phyloP scores from a whole-genome alignment of 2,329 filamentous ascomycete genomes.

The Diplodia scrobiculata region DNA sequence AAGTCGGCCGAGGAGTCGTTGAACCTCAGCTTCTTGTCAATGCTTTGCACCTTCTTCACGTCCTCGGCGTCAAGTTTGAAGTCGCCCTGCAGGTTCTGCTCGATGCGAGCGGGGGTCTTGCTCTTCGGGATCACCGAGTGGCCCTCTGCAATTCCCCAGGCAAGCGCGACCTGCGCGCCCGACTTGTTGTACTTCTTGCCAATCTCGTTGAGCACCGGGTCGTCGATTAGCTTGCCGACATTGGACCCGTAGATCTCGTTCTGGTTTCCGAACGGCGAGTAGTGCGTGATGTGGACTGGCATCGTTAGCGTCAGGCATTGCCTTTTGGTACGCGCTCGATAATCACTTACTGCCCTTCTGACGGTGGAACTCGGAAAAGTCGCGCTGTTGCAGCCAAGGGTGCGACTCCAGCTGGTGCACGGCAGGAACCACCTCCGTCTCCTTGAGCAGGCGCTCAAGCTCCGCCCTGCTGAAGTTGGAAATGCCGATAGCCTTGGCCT shows the following conservation, averaged over 20 bases:
- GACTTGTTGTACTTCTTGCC: constrained; percentile 72
- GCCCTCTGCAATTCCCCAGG: constrained; percentile 82
- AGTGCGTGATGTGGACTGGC: constrained; percentile 75
- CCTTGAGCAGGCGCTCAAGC: constrained; percentile 51
- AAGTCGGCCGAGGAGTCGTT: constrained; percentile 62
- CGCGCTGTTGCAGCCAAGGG: constrained; percentile 56
- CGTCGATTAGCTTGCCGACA: constrained; percentile 65
- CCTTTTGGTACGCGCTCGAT: constrained; percentile 68
- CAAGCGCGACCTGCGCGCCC: constrained; percentile 78
- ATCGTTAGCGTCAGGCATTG: constrained; percentile 70
- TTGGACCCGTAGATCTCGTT: constrained; percentile 66
- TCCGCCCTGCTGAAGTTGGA: constrained; percentile 56
- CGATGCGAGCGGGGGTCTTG: constrained; percentile 37
- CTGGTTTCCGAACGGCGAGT: constrained; percentile 80
- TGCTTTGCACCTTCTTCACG: constrained; percentile 47
- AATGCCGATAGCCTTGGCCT: constrained; percentile 71
- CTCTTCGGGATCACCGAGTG: constrained; percentile 80
- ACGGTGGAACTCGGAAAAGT: constrained; percentile 55
- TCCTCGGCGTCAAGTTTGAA: constrained; percentile 63
- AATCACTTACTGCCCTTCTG: constrained; percentile 54
- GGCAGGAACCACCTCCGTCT: constrained; percentile 51
- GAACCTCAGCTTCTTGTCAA: constrained; percentile 65
- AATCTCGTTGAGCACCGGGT: constrained; percentile 66
- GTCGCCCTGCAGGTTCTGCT: constrained; percentile 47
- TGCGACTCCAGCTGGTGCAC: constrained; percentile 58